These are phyloP conservation scores for Cicer yamashitae DNA, from an alignment of 306 rosid genomes.

Conservation along the genomic window DNA sequence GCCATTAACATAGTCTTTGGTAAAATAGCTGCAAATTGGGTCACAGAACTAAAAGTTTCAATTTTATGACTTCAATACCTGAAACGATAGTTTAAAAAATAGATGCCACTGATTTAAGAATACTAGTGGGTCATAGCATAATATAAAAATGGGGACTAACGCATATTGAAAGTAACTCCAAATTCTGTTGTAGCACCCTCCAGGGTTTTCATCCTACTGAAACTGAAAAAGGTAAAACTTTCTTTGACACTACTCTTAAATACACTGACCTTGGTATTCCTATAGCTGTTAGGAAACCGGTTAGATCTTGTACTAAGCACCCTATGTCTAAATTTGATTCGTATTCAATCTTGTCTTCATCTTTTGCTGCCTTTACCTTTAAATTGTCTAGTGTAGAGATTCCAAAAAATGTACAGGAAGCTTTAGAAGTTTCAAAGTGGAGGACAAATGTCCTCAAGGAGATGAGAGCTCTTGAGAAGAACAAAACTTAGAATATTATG, in stretches of 20 bases:
- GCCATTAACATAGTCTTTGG: background rate
- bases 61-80: conserved; percentile 17
- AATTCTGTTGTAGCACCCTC: too few species aligned
- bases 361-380: background rate
- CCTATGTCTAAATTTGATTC: too few species aligned
- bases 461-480: too few species aligned
- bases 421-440: too few species aligned
- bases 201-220: too few species aligned
- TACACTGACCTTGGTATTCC: too few species aligned
- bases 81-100: conserved; percentile 3
- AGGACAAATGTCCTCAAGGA: too few species aligned
- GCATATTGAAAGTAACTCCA: too few species aligned
- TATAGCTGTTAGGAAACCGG: too few species aligned
- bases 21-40: conserved; percentile 7
- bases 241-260: too few species aligned
- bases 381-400: background rate
- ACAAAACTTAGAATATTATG: background rate
- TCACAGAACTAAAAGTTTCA: conserved; percentile 21
- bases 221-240: too few species aligned
- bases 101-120: conserved; percentile 25
- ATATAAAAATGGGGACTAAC: background rate
- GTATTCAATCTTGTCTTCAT: background rate
- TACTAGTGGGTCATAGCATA: background rate
- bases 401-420: background rate
- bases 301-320: too few species aligned